Evolutionary conservation across 257 asterid genomes (phyloP).

Genomic region (Cruciata laevipes): DNA sequence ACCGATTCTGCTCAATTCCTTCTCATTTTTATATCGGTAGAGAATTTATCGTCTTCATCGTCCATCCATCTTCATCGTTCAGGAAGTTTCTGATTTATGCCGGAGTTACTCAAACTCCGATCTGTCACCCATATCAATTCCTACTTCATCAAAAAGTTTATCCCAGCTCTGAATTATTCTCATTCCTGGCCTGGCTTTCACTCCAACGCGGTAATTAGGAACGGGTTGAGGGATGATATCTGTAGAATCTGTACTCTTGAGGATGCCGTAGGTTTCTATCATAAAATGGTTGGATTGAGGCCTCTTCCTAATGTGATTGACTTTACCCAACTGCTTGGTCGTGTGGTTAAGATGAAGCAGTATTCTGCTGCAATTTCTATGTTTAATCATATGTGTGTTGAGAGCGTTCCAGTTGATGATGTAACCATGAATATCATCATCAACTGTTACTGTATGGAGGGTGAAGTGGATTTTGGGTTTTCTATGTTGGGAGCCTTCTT

Average conservation of each 20-base stretch:
- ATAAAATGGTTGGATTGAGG: conserved; percentile 13
- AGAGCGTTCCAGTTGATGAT: not conserved
- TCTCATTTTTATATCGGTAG: no score
- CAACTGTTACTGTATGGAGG: conserved; percentile 10
- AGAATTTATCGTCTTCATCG: no score
- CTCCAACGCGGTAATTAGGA: no score
- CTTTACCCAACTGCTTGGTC: not conserved
- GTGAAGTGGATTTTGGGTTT: conserved; percentile 16
- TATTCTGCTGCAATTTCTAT: not conserved
- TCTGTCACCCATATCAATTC: no score
- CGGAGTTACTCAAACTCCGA: no score
- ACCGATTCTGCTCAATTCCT: no score
- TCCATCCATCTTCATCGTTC: no score
- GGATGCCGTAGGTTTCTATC: conserved; percentile 24
- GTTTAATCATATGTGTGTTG: not conserved
- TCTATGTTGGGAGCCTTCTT: conserved; percentile 20
- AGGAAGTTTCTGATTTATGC: no score
- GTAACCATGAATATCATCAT: conserved; percentile 8
- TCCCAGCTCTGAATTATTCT: no score
- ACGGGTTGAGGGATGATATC: not conserved
- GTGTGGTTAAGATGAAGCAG: not conserved
- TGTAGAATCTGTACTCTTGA: not conserved
- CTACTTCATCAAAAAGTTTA: no score
- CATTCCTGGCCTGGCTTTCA: no score
- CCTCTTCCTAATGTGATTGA: conserved; percentile 23